Evolutionary conservation across 2,329 filamentous ascomycete species (phyloP), one percentile per base, ranked within the genome.

Genomic region (Xylaria digitata): DNA sequence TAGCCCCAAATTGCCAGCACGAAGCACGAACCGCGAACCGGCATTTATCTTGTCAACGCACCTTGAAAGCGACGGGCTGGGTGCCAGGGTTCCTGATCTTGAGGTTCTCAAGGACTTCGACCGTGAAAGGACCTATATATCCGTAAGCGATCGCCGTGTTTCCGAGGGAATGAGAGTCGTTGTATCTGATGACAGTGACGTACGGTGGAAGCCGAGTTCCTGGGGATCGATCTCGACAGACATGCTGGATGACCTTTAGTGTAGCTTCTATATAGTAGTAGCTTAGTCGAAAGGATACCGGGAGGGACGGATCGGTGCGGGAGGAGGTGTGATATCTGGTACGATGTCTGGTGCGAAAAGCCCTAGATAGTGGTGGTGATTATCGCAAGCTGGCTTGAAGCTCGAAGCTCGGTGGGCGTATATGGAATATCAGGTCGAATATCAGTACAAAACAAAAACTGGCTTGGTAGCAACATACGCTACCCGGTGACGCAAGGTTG

Each of bases 121-220:
- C 81, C 69, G 86, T 90, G 76, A 91, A 90, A 58, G 89, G 89
- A 69, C 89, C 89, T 92, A 73, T 42, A 64, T 68, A 34, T 57
- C 13, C 46, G 54, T 69, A 48, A 65, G 68, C 52, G 53, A 52
- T 60, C 37, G 57, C 43, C 19, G 19, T 21, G 32, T 40, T 23
- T 37, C 26, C 15, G 7, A 17, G 30, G 26, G 6, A 75, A 74
- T 26, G 55, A 61, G 65, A 23, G 32, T 13, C 8, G 50, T 48
- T 61, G 61, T 26, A 61, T 32, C 53, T 50, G 21, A 48, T 59
- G 49, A 61, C 68, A 56, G 74, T 65, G 69, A 86, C 91, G 78
- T 86, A 98, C 96, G 92, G 82, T 90, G 91, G 84, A 99, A 99
- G 83, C 89, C 92, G 79, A 99, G 89, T 87, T 98, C 96, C 74